Percentiles rank a stretch among this genome's conserved stretches.
Conservation (phyloP, 495 filamentous ascomycete species). For the Daldinia bambusicola region DNA sequence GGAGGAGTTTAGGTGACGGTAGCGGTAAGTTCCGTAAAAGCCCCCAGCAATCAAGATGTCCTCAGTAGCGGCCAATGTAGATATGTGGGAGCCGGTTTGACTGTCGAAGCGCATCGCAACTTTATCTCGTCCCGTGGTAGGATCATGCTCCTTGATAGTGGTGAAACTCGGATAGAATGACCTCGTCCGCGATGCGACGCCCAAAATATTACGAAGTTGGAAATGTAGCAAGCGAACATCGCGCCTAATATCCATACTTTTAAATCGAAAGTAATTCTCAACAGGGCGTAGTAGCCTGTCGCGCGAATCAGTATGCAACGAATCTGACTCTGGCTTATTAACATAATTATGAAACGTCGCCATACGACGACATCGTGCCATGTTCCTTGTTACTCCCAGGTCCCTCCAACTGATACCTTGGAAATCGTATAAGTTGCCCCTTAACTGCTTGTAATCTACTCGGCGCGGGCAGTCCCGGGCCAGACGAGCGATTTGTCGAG, state of each 20-base stretch:
- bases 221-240: conserved; percentile 80
- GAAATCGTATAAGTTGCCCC: conserved; percentile 71
- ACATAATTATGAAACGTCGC: conserved; percentile 68
- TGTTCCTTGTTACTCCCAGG: conserved; percentile 68
- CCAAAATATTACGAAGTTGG: conserved; percentile 87
- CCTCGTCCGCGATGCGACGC: conserved; percentile 75
- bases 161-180: conserved; percentile 77
- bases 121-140: conserved; percentile 56
- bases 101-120: conserved; percentile 71
- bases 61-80: conserved; percentile 73
- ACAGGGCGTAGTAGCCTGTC: conserved; percentile 53
- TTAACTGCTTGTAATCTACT: conserved; percentile 58
- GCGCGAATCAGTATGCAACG: conserved; percentile 51
- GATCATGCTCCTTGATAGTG: conserved; percentile 66
- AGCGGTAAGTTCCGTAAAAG: conserved; percentile 82
- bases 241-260: conserved; percentile 72
- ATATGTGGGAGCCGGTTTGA: conserved; percentile 65
- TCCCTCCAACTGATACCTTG: conserved; percentile 82
- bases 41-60: conserved; percentile 81
- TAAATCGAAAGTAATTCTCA: conserved; percentile 74
- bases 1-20: conserved; percentile 65
- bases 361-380: conserved; percentile 68
- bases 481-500: conserved; percentile 26
- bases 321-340: conserved; percentile 55
- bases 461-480: conserved; percentile 28